Evolutionary conservation across 768 basidiomycete species (phyloP), one percentile per base, ranked within the genome.

Genomic region (Mycena kentingensis): DNA sequence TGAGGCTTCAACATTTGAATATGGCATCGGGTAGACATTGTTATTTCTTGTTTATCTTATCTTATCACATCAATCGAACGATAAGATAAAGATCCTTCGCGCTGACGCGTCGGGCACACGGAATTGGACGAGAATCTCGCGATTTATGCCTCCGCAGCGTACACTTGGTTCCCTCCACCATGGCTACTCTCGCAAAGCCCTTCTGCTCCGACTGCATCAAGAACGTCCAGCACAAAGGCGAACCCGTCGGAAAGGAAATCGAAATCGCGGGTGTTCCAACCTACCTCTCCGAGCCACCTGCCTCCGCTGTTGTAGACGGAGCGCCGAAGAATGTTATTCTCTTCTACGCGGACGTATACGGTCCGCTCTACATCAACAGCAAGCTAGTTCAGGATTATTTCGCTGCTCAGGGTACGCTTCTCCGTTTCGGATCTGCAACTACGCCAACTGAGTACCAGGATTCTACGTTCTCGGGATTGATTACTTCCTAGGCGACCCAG

Each of bases 321-420:
- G 12, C 35, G 3, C 56, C 58, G 5, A 73, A 72, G 54, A 80
- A 76, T 46, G 70, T 87, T 49, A 64, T 87, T 16, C 64, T 87
- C 19, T 86, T 73, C 70, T 77, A 82, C 54, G 57, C 83, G 0
- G 85, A 87, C 55, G 74, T 86, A 2, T 84, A 72, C 58, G 79
- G 85, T 1, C 79, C 85, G 2, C 76, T 84, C 51, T 83, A 72
- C 60, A 45, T 78, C 54, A 87, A 86, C 63, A 77, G 75, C 42
- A 71, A 83, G 64, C 70, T 85, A 19, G 50, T 87, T 5, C 82
- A 85, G 61, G 84, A 88, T 62, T 87, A 78, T 59, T 84, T 80
- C 54, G 84, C 86, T 1, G 69, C 77, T 6, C 71, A 79, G 18
- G 85, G 85, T 86, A 12, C n/a, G n/a, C n/a, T n/a, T n/a, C n/a